Evolutionary conservation across 129 eudicot genomes (phyloP).

Genomic region (Flaveria bidentis): DNA sequence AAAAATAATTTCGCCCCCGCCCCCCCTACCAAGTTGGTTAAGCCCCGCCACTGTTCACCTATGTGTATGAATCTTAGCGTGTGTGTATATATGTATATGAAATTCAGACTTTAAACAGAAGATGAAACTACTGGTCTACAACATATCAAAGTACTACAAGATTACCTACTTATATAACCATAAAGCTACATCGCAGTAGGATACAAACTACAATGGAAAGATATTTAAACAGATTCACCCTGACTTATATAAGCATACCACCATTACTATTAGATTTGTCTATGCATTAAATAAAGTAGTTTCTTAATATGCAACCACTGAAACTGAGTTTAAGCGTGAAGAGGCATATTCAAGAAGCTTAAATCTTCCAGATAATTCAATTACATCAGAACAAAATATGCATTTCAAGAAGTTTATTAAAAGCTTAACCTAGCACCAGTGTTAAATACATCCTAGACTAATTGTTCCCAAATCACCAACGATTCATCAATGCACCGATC

Average conservation of each 20-base stretch:
- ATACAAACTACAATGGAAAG: too few species aligned
- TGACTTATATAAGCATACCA: background rate
- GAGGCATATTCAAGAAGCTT: background rate
- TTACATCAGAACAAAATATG: slow-evolving; percentile 16
- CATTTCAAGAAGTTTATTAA: slow-evolving; percentile 20
- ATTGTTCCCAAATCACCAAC: slow-evolving; percentile 14
- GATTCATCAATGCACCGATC: slow-evolving; percentile 38
- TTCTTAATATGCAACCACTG: background rate
- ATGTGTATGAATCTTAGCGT: too few species aligned
- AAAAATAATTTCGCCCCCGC: too few species aligned
- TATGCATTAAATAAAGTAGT: slow-evolving; percentile 8
- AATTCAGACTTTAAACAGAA: background rate
- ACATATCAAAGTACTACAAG: slow-evolving; percentile 1
- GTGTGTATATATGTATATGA: too few species aligned
- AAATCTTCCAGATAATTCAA: slow-evolving; percentile 11
- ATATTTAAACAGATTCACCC: too few species aligned
- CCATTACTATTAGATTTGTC: background rate
- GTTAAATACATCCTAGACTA: slow-evolving; percentile 19
- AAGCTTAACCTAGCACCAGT: slow-evolving; percentile 16
- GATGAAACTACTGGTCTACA: background rate
- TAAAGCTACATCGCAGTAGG: too few species aligned
- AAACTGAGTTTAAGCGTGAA: slow-evolving; percentile 1
- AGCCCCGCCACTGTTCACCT: too few species aligned
- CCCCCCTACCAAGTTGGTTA: too few species aligned
- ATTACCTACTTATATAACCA: background rate